Percentiles rank a stretch among this genome's conserved stretches.
Evolutionary conservation across 768 basidiomycete genomes (phyloP).

Genomic region (Kwoniella pini): DNA sequence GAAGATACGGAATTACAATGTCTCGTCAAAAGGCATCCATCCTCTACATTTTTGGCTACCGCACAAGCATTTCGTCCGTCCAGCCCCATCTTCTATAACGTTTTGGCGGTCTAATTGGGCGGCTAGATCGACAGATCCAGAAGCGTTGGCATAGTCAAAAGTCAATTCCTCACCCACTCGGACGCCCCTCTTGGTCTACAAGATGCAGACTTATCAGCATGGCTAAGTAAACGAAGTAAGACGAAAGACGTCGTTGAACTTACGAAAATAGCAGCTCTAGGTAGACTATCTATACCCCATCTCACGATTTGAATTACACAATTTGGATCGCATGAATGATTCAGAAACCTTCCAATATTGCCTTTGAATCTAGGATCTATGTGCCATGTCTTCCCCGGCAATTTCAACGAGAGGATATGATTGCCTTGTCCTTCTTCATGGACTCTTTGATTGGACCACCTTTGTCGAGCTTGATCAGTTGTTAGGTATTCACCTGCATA

Average conservation of each 20-base stretch:
- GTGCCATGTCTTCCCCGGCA: conserved; percentile 32
- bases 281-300: conserved; percentile 42
- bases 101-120: background rate
- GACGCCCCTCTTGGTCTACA: conserved; percentile 41
- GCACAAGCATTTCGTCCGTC: conserved; percentile 26
- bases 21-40: conserved; percentile 46
- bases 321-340: conserved; percentile 54
- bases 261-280: conserved; percentile 54
- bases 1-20: conserved; percentile 13
- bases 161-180: conserved; percentile 49
- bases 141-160: conserved; percentile 53
- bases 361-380: conserved; percentile 50
- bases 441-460: conserved; percentile 23
- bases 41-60: conserved; percentile 31
- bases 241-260: conserved; percentile 11
- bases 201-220: background rate
- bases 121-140: conserved; percentile 14
- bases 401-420: conserved; percentile 49
- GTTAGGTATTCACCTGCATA: conserved; percentile 54
- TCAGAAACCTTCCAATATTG: conserved; percentile 52
- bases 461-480: conserved; percentile 31
- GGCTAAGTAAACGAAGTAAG: background rate
- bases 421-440: conserved; percentile 35
- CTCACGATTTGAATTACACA: conserved; percentile 48
- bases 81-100: background rate